A percentile compares a stretch with the other conserved stretches of the same genome.
These are phyloP conservation scores for Talaromyces sp. DNA, from an alignment of 2,329 filamentous ascomycete genomes.

Conservation along the genomic window DNA sequence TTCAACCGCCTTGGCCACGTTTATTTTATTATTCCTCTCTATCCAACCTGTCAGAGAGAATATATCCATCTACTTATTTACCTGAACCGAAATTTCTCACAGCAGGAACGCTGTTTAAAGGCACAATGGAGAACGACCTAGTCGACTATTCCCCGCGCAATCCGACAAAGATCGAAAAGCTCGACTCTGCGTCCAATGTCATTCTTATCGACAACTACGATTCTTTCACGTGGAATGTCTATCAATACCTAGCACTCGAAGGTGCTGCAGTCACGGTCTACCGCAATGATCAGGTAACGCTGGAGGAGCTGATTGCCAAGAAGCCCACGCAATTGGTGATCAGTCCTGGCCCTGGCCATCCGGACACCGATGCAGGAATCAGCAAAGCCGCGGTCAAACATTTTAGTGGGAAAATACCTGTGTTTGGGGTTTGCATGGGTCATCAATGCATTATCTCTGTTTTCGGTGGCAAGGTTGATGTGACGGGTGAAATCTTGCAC, in stretches of 20 bases:
- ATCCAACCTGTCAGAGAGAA: not conserved
- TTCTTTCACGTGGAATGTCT: slow-evolving; percentile 99
- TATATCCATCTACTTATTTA: not conserved
- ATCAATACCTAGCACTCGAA: slow-evolving; percentile 96
- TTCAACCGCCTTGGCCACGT: not conserved
- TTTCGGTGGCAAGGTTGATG: slow-evolving; percentile 85
- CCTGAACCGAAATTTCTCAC: not conserved
- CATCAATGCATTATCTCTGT: slow-evolving; percentile 97
- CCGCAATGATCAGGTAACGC: slow-evolving; percentile 84
- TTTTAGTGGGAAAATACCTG: slow-evolving; percentile 90
- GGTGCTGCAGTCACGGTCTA: slow-evolving; percentile 85
- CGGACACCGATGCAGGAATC: slow-evolving; percentile 83
- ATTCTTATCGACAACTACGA: slow-evolving; percentile 99
- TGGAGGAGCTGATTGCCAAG: slow-evolving; percentile 76
- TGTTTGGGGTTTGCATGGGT: slow-evolving; percentile 98
- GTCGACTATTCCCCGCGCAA: slow-evolving; percentile 80
- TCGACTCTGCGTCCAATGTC: slow-evolving; percentile 80
- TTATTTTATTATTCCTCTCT: not conserved
- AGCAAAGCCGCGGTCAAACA: slow-evolving; percentile 87
- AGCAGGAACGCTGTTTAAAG: not conserved
- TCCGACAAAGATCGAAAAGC: slow-evolving; percentile 66
- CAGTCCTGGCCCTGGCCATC: slow-evolving; percentile 92
- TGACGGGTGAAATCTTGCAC: slow-evolving; percentile 92
- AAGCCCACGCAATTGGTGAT: slow-evolving; percentile 91
- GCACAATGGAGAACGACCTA: slow-evolving; percentile 39